Evolutionary conservation across 768 basidiomycete species (phyloP), one percentile per base, ranked within the genome.

Genomic region (Favolaschia claudopus): DNA sequence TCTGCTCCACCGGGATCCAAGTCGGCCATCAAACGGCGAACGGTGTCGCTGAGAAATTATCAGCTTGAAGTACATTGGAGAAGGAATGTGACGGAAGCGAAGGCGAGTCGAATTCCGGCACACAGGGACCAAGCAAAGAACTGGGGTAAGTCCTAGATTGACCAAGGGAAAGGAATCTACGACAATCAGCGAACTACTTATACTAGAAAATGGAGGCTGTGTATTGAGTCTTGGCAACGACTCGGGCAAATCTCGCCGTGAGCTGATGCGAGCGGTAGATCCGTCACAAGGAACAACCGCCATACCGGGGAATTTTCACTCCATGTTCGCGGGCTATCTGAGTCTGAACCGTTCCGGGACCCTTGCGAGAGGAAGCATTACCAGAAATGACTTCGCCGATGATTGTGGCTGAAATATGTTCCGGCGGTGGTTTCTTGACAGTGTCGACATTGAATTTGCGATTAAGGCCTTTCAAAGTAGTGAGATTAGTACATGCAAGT

Each of bases 381-480:
- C 27, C 37, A 7, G 22, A 2, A 20, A 36, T 48, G 3, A 36
- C 20, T 15, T 48, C 46, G 24, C 22, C 33, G 17, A 36, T 22
- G 20, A 48, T 34, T 14, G 46, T 48, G 32, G 46, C 7, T 5
- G 46, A 19, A 25, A 48, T 48, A 17, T 48, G 46, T 5, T 48
- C 20, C 14, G 46, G 46, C 19, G 46, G 46, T 25, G 47, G 47
- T 25, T 49, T 49, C 37, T 49, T 37, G 34, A 49, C 29, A 37
- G 33, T 49, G 6, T 7, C 12, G 27, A 49, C 34, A 19, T 22
- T 4, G 37, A 49, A 49, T 49, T 36, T 25, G 37, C 47, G 47
- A 37, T 49, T 49, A 36, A 50, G 48, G n/a, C 39, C 39, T 24
- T 50, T 50, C 25, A 50, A 28, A 37, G 48, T 50, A n/a, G 7